A percentile compares a stretch with the other conserved stretches of the same genome.
These are phyloP conservation scores for Tulasnella sp. DNA, from an alignment of 768 basidiomycete genomes.

Conservation along the genomic window DNA sequence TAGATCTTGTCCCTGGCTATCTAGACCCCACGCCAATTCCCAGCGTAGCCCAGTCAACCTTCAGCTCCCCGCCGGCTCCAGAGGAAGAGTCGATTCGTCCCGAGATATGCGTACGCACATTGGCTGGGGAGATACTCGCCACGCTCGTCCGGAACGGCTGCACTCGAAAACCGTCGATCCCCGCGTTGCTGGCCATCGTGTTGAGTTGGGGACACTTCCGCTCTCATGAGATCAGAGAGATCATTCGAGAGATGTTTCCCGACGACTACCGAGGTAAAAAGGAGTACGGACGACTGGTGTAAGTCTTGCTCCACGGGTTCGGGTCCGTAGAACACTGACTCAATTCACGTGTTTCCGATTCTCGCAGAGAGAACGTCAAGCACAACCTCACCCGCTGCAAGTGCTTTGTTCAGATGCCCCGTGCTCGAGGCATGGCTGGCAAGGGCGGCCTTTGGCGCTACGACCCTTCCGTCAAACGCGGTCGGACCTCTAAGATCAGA, in stretches of 20 bases:
- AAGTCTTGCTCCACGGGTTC: not conserved
- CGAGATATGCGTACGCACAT: not conserved
- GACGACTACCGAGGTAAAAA: not conserved
- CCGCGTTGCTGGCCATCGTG: not conserved
- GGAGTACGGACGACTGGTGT: not conserved
- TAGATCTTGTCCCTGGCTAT: not conserved
- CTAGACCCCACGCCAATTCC: not conserved
- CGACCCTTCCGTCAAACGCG: not conserved
- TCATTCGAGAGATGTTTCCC: not conserved
- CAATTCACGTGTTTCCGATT: not conserved
- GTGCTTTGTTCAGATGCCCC: not conserved
- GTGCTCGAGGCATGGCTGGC: not conserved
- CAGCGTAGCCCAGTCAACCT: not conserved
- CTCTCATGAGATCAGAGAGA: not conserved
- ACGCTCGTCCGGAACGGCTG: not conserved
- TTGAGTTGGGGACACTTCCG: not conserved
- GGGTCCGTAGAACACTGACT: not conserved
- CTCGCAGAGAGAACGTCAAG: not conserved
- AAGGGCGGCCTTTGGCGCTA: not conserved
- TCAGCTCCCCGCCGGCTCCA: not conserved
- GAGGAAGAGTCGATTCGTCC: not conserved
- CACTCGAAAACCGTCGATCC: not conserved
- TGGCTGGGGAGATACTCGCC: not conserved
- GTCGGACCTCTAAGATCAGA: too few relatives aligned
- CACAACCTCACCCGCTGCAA: not conserved